Percentiles rank a stretch among this genome's conserved stretches.
phyloP scores from a whole-genome alignment of 2,329 filamentous ascomycete species.

The Nannizzia gypsea region DNA sequence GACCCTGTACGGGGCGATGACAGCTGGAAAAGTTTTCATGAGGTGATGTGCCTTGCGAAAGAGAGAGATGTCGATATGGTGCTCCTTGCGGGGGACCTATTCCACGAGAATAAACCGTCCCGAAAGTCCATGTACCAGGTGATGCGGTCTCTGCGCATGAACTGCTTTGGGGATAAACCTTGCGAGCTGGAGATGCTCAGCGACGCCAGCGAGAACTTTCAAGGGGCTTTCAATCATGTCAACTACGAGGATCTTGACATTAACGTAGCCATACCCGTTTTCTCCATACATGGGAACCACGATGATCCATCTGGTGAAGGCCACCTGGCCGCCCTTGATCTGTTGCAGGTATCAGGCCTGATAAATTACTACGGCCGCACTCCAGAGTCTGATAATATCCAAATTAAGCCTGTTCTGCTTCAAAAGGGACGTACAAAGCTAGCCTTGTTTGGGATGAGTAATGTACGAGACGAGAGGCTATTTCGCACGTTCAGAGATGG shows the following conservation, averaged over 20 bases:
- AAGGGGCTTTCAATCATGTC: conserved; percentile 79
- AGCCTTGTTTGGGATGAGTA: conserved; percentile 86
- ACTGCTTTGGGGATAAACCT: conserved; percentile 88
- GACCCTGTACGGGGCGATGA: conserved; percentile 92
- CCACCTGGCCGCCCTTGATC: conserved; percentile 77
- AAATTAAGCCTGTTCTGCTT: conserved; percentile 78
- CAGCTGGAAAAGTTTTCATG: conserved; percentile 92
- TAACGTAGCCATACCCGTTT: conserved; percentile 92
- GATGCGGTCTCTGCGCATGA: conserved; percentile 84
- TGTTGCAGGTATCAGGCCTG: conserved; percentile 80
- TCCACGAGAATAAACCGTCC: conserved; percentile 96
- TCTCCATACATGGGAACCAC: conserved; percentile 97
- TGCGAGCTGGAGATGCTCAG: conserved; percentile 91
- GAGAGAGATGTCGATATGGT: conserved; percentile 95
- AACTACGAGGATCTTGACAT: conserved; percentile 98
- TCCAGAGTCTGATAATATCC: conserved; percentile 84
- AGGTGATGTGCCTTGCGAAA: conserved; percentile 81
- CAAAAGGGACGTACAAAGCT: conserved; percentile 91
- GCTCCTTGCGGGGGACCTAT: conserved; percentile 82
- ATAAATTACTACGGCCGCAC: conserved; percentile 94
- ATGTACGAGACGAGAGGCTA: conserved; percentile 88
- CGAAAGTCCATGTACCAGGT: conserved; percentile 94
- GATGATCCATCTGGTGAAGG: conserved; percentile 97
- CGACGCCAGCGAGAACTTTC: conserved; percentile 83
- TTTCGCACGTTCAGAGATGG: conserved; percentile 88